A percentile compares a stretch with the other conserved stretches of the same genome.
Evolutionary conservation across 495 filamentous ascomycete genomes (phyloP).

Genomic region (Lophiotrema nucula): DNA sequence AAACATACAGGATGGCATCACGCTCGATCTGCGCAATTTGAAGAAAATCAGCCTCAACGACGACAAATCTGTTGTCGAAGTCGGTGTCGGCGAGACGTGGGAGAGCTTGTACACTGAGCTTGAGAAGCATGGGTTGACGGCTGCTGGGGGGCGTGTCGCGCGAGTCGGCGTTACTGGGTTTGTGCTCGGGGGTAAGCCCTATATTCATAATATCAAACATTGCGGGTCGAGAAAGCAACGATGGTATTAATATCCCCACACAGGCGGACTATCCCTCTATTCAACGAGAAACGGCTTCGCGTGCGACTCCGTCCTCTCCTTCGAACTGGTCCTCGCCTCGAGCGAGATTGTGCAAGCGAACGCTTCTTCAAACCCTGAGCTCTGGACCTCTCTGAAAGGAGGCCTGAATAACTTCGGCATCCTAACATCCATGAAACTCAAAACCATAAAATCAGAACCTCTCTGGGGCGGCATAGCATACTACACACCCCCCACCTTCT

Average conservation of each 20-base stretch:
- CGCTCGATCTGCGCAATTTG: not conserved
- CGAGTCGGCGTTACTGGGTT: conserved; percentile 18
- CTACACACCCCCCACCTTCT: not conserved
- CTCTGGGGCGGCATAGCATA: conserved; percentile 15
- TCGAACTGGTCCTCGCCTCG: conserved; percentile 33
- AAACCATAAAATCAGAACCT: not conserved
- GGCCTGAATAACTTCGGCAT: conserved; percentile 23
- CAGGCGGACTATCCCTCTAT: conserved; percentile 32
- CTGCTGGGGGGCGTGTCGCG: conserved; percentile 8
- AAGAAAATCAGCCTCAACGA: not conserved
- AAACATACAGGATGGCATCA: conserved; percentile 10
- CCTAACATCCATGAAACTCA: conserved; percentile 4
- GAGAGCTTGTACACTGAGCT: conserved; percentile 4
- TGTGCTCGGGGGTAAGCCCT: conserved; percentile 15
- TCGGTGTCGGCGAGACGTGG: conserved; percentile 16
- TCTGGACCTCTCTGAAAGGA: conserved; percentile 12
- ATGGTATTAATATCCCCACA: too few species aligned
- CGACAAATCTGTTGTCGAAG: not conserved
- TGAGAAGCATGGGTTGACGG: conserved; percentile 4
- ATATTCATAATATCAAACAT: too few species aligned
- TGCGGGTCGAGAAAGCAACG: too few species aligned
- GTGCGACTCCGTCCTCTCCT: conserved; percentile 33
- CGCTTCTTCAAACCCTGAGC: conserved; percentile 12
- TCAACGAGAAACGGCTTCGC: conserved; percentile 25
- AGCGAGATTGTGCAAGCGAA: conserved; percentile 30